Evolutionary conservation across 192 early-diverging fungal species (phyloP), one percentile per base, ranked within the genome.

Genomic region (Kickxella alabastrina): DNA sequence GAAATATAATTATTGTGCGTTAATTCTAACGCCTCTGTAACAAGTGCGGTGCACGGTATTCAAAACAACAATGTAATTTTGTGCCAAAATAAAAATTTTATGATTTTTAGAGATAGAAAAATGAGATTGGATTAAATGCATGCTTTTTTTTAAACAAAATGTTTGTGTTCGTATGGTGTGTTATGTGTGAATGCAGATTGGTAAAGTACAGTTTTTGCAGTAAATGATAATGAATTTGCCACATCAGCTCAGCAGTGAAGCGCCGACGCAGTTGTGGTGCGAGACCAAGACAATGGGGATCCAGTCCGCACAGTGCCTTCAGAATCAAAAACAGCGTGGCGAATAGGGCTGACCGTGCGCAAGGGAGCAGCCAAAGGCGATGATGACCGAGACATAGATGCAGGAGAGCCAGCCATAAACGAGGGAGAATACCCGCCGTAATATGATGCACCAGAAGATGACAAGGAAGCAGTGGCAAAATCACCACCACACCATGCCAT

Each of bases 201-300:
- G n/a, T n/a, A n/a, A n/a, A n/a, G n/a, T n/a, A n/a, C n/a, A n/a
- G n/a, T n/a, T n/a, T n/a, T n/a, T n/a, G n/a, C n/a, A n/a, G n/a
- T n/a, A n/a, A n/a, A n/a, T n/a, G n/a, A 10, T 37, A 10, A 15
- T 37, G 36, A 37, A 15, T 4, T 4, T 19, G 18, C 6, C 9
- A 49, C 38, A 36, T 42, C 17, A 56, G 32, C 32, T 44, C 42
- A 65, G 57, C 68, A 65, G 39, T 60, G 59, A 2, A 71, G 57
- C 19, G 49, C 48, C 13, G 68, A 64, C 0, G 68, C 49, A 0
- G 68, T 45, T 22, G 28, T 59, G 43, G 46, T 57, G 50, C 47
- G 62, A 19, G 57, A 49, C 68, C 68, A 72, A 3, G 62, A 61
- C 52, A 72, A 52, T 35, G 68, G 68, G 3, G 68, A 72, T n/a